Base-by-base conservation (phyloP, 2,329 filamentous ascomycete genomes). In the Phialocephala subalpina region DNA sequence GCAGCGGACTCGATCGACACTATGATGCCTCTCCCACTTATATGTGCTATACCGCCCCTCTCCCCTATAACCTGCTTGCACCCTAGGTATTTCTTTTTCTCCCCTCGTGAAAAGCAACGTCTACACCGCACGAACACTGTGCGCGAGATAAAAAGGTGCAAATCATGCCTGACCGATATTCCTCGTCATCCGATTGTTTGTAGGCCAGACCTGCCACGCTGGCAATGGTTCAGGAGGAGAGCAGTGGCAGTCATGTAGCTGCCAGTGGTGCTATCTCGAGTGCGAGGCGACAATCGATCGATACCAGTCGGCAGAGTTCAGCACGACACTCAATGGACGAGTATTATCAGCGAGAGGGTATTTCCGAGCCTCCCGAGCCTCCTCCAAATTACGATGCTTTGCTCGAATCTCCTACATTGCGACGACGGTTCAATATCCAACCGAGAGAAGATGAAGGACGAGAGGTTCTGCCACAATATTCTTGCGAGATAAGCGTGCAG, bases 381-480 rank as follows among this genome's bases (percentile, higher is more conserved):
- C 72, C 72, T 33, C 72, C 72, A 8, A 64, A 65, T 2, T 72
- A 73, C 57, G 70, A 71, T 62, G 63, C 59, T 20, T 60, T 70
- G 14, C 58, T 70, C 60, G 65, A 67, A 12, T 61, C 67, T 1
- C 58, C 66, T 11, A 60, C 64, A 38, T 58, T 70, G 16, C 68
- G 63, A 14, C 61, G 58, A 2, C 69, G 67, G 53, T 73, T 73
- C 63, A 73, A 71, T 59, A 73, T 80, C 45, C 72, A 76, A 58
- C 78, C 78, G 1, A 67, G 77, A 55, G 75, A 77, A 53, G 76
- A 77, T 59, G 77, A 81, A 68, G 77, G 79, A 61, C 74, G 78
- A 42, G 85, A 87, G 69, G 72, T 76, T 35, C 77, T 88, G 40
- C 87, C 87, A n/a, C 72, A 76, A 27, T 90, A 90, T 74, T 84